Evolutionary conservation across 1,139 yeast genomes (phyloP), one percentile per base, ranked within the genome.

Genomic region (Suhomyces bokatorum): DNA sequence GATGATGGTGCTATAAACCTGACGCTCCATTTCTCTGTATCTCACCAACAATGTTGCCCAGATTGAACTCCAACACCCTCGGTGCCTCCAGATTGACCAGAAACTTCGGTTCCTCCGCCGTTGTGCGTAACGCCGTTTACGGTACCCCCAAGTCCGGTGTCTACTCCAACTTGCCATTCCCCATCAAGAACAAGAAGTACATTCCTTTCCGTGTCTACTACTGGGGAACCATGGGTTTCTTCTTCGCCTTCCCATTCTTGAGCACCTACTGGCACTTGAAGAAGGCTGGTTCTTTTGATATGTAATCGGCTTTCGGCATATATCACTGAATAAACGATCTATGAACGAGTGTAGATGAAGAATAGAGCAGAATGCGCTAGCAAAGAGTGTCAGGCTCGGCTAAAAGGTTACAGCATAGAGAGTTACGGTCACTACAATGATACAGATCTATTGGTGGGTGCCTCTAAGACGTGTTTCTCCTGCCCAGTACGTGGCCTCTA

Each of bases 121-220:
- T 58, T 42, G 57, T 64, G 64, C 30, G 46, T 45, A 66, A 66
- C 60, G 58, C 63, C 33, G 56, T 70, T 43, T 72, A 59, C 55
- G 78, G 78, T 43, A 44, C 69, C 41, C 78, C 78, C 45, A 84
- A 87, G 65, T 87, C 82, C 65, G 98, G 98, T 60, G 83, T 84
- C 42, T 91, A 93, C 84, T 77, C 86, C 63, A 93, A 93, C 80
- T 64, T 93, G 55, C 99, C 99, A 55, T 93, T 91, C 83, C 81
- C 83, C 77, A 95, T 93, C 54, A 89, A 88, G 78, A 77, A 83
- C 80, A 88, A 96, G 80, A 87, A 83, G 75, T 57, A 46, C 48
- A 78, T 91, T 54, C 98, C 98, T 54, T 89, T 80, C 67, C 85
- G 83, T 58, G 73, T 88, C 43, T 77, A 84, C 55, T 96, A 85